Evolutionary conservation across 2,329 filamentous ascomycete genomes (phyloP).

Genomic region (Venturia nashicola): DNA sequence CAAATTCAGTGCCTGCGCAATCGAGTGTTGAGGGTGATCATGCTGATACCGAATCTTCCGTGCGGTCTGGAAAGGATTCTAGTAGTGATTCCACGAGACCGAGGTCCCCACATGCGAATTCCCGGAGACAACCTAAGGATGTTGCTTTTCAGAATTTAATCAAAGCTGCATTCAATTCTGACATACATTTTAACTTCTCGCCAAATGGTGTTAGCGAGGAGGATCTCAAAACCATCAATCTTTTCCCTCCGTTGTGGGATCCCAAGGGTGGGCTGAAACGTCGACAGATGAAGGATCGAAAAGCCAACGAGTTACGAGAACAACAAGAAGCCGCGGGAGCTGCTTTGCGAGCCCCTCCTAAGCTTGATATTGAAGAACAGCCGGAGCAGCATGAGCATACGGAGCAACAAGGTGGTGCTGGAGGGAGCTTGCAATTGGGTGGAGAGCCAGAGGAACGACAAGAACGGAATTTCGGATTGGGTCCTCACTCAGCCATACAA

Average conservation of each 20-base stretch:
- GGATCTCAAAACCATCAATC: conserved; percentile 38
- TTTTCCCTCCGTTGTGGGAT: conserved; percentile 72
- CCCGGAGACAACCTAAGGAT: conserved; percentile 12
- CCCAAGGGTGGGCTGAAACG: conserved; percentile 70
- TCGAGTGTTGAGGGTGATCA: neutral
- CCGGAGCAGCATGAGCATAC: conserved; percentile 47
- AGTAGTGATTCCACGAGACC: conserved; percentile 7
- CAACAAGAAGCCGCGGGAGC: conserved; percentile 43
- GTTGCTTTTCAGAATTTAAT: conserved; percentile 2
- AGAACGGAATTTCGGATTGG: conserved; percentile 46
- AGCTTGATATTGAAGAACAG: conserved; percentile 28
- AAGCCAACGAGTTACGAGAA: conserved; percentile 43
- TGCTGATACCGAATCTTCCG: neutral
- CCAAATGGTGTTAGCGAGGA: conserved; percentile 32
- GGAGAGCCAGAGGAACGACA: conserved; percentile 77
- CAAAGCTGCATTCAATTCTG: conserved; percentile 15
- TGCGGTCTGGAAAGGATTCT: neutral
- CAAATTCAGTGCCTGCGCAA: conserved; percentile 30
- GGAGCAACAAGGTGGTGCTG: conserved; percentile 43
- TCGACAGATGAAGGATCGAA: conserved; percentile 56
- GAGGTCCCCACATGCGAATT: conserved; percentile 7
- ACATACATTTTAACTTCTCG: conserved; percentile 44
- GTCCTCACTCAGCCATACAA: conserved; percentile 56
- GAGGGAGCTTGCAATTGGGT: conserved; percentile 77
- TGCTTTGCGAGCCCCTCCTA: conserved; percentile 32